Evolutionary conservation across 306 rosid species (phyloP).

Genomic region (Macrotyloma uniflorum): DNA sequence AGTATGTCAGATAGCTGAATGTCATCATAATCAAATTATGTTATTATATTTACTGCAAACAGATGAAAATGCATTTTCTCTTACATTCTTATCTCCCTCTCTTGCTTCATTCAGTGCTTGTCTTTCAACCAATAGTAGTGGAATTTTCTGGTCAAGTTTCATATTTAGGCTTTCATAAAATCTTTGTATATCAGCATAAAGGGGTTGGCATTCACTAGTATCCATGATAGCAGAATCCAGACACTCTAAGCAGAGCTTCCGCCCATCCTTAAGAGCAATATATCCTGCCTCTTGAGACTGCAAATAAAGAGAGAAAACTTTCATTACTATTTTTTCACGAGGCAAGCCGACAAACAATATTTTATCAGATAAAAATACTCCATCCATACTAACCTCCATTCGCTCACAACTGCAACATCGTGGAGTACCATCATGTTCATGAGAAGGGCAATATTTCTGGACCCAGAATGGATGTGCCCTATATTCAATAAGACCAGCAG

Average conservation of each 20-base stretch:
- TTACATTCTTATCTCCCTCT: conserved; percentile 95
- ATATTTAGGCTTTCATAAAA: conserved; percentile 87
- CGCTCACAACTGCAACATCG: conserved; percentile 99
- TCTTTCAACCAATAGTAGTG: conserved; percentile 94
- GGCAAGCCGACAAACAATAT: conserved; percentile 21
- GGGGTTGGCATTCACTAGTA: conserved; percentile 86
- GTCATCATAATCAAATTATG: conserved; percentile 16
- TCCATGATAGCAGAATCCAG: conserved; percentile 94
- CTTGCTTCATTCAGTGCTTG: conserved; percentile 98
- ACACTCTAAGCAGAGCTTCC: conserved; percentile 95
- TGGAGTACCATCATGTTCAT: conserved; percentile 89
- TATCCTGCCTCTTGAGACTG: conserved; percentile 80
- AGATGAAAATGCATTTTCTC: conserved; percentile 41
- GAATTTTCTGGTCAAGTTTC: conserved; percentile 92
- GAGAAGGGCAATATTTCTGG: conserved; percentile 97
- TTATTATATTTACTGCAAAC: conserved; percentile 18
- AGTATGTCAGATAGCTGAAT: background rate
- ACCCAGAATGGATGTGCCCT: conserved; percentile 99
- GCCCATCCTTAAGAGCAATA: conserved; percentile 78
- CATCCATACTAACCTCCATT: conserved; percentile 82
- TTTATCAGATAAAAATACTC: conserved; percentile 28
- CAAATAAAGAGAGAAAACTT: conserved; percentile 36
- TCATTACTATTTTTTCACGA: conserved; percentile 20
- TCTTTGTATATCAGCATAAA: conserved; percentile 71
- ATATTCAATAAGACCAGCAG: conserved; percentile 99